These are phyloP conservation scores for Datisca glomerata DNA, from an alignment of 306 rosid species.

Conservation along the genomic window DNA sequence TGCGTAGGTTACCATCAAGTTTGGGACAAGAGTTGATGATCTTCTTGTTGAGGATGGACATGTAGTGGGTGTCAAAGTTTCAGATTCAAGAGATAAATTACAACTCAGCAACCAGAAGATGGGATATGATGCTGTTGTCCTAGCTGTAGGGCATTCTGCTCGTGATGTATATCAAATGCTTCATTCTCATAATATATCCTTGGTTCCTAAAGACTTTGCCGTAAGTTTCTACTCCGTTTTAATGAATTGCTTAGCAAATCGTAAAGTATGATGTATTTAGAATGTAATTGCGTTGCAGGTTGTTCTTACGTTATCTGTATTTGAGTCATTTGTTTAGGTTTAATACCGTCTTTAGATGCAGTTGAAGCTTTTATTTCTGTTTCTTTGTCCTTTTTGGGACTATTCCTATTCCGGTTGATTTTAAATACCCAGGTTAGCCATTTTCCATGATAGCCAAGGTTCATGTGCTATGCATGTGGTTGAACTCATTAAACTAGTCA, in stretches of 20 bases:
- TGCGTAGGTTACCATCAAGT: slow-evolving; percentile 71
- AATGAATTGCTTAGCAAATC: slow-evolving; percentile 9
- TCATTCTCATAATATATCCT: slow-evolving; percentile 58
- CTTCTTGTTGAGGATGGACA: slow-evolving; percentile 47
- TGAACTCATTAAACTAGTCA: too few relatives aligned
- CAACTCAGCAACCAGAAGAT: slow-evolving; percentile 41
- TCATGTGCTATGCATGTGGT: too few relatives aligned
- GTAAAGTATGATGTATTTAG: too few relatives aligned
- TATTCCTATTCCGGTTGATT: too few relatives aligned
- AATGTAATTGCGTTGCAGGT: too few relatives aligned
- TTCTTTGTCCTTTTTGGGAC: too few relatives aligned
- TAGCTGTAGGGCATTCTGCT: slow-evolving; percentile 99
- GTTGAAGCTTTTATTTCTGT: too few relatives aligned
- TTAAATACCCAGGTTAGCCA: too few relatives aligned
- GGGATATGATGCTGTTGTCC: slow-evolving; percentile 67
- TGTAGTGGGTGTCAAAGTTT: slow-evolving; percentile 49
- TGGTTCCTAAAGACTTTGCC: slow-evolving; percentile 79
- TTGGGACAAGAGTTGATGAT: slow-evolving; percentile 88
- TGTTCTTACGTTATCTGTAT: too few relatives aligned
- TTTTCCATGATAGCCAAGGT: too few relatives aligned
- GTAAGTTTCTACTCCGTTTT: slow-evolving; percentile 40
- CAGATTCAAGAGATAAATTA: slow-evolving; percentile 54
- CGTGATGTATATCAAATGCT: slow-evolving; percentile 82
- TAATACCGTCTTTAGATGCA: too few relatives aligned
- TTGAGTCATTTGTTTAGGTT: too few relatives aligned